These are phyloP conservation scores for Lachancea lanzarotensis DNA, from an alignment of 805 yeast species.

Conservation along the genomic window DNA sequence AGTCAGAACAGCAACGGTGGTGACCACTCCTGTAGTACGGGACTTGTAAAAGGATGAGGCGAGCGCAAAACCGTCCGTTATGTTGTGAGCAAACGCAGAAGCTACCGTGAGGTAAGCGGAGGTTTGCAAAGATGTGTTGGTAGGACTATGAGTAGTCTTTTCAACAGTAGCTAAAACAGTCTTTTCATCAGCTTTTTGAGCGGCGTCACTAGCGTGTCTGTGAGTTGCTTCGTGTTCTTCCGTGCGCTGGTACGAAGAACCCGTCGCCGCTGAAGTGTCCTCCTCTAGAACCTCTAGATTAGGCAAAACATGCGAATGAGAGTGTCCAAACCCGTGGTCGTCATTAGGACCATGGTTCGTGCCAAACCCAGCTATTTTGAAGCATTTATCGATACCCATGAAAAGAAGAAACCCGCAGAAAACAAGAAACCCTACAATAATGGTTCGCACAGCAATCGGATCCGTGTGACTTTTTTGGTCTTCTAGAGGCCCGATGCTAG, in stretches of 20 bases:
- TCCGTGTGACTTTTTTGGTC: too few species aligned
- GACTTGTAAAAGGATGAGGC: conserved; percentile 63
- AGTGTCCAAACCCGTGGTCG: conserved; percentile 24
- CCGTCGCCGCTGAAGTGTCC: background rate
- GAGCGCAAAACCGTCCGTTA: conserved; percentile 72
- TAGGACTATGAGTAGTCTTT: conserved; percentile 12
- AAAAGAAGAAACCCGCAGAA: conserved; percentile 57
- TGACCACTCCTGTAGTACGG: conserved; percentile 55
- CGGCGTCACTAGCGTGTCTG: background rate
- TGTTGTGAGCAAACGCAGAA: conserved; percentile 67
- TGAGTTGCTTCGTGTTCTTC: background rate
- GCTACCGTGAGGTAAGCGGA: conserved; percentile 61
- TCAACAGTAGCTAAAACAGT: conserved; percentile 14
- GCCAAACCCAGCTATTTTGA: conserved; percentile 39
- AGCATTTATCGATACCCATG: conserved; percentile 53
- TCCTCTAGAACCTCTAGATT: background rate
- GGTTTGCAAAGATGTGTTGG: conserved; percentile 26
- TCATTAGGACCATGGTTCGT: conserved; percentile 8
- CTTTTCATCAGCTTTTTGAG: conserved; percentile 3
- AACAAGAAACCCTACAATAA: conserved; percentile 46
- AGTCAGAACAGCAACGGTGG: conserved; percentile 62
- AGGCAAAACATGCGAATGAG: conserved; percentile 37
- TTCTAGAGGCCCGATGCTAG: too few species aligned
- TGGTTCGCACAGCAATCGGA: conserved; percentile 4
- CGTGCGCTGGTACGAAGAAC: background rate